Conservation (phyloP, 2,329 filamentous ascomycete genomes). For the Arthroderma sp. region DNA sequence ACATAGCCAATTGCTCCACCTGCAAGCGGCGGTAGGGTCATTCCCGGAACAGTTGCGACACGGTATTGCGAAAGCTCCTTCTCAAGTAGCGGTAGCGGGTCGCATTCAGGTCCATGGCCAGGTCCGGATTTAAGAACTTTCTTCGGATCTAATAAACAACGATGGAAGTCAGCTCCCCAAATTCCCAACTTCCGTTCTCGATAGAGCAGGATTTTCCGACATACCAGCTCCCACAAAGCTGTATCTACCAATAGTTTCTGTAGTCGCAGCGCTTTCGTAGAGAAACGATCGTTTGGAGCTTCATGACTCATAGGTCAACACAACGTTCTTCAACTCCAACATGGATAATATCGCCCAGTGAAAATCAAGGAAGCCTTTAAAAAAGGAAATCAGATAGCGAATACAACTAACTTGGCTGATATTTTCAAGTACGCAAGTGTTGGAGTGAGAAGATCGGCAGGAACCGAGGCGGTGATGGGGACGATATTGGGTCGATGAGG, state of each 20-base stretch:
- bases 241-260: slow-evolving; percentile 85
- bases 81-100: slow-evolving; percentile 74
- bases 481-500: slow-evolving; percentile 60
- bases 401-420: slow-evolving; percentile 50
- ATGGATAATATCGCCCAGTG: too few species aligned
- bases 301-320: background rate
- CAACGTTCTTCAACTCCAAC: too few species aligned
- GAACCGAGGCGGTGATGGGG: slow-evolving; percentile 69
- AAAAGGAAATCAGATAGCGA: background rate
- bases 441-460: slow-evolving; percentile 85
- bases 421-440: slow-evolving; percentile 93
- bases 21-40: slow-evolving; percentile 72
- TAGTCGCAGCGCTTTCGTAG: slow-evolving; percentile 84
- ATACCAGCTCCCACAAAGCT: slow-evolving; percentile 78
- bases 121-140: slow-evolving; percentile 80
- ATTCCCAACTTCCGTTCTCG: too few species aligned
- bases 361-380: background rate
- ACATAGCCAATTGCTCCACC: slow-evolving; percentile 94
- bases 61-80: slow-evolving; percentile 64
- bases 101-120: slow-evolving; percentile 68
- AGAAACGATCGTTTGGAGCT: slow-evolving; percentile 74
- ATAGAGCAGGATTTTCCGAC: slow-evolving; percentile 12
- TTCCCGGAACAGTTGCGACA: slow-evolving; percentile 68
- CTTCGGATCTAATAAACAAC: slow-evolving; percentile 37
- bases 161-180: background rate